Evolutionary conservation across 2,329 filamentous ascomycete species (phyloP), one percentile per base, ranked within the genome.

Genomic region (Cylindrodendrum hubeiense): DNA sequence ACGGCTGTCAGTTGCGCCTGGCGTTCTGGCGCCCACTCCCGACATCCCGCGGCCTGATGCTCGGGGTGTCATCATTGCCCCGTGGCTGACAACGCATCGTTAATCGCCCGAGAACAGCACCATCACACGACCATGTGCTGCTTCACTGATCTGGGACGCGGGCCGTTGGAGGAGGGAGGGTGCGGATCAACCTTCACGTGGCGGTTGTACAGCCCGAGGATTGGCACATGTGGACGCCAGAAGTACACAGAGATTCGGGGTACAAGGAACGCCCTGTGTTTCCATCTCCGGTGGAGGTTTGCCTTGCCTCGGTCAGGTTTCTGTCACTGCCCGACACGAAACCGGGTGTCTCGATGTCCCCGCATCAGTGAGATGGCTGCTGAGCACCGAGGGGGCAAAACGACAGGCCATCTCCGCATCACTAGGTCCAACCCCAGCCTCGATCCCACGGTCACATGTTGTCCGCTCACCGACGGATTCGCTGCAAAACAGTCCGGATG

Each of bases 331-430:
- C 39, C 24, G 37, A 21, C 41, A 44, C 33, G 26, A 64, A 64
- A 30, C 34, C 61, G 55, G 55, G 39, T 34, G 61, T 60, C 26
- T 60, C n/a, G 24, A 24, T 19, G 54, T 66, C 61, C 60, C 60
- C 69, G 60, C 68, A 67, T 61, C 47, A 63, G 66, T 63, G 44
- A 69, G 63, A 72, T 69, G 59, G 46, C 9, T n/a, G 37, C 37
- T n/a, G 37, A 2, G 57, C 43, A n/a, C 58, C 57, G 22, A 26
- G 21, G 22, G 41, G 33, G 37, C 33, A 10, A 33, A 63, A 44
- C 30, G 50, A 39, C 64, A 59, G 66, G 70, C 67, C 55, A 64
- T 70, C 68, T 70, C 70, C 63, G 68, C 70, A 73, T 73, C 71
- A 73, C 59, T 65, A 63, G 70, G 52, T 44, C 69, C 30, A 30